Evolutionary conservation across 73 alveolate genomes (phyloP).

Genomic region (Paramecium sexaurelia): DNA sequence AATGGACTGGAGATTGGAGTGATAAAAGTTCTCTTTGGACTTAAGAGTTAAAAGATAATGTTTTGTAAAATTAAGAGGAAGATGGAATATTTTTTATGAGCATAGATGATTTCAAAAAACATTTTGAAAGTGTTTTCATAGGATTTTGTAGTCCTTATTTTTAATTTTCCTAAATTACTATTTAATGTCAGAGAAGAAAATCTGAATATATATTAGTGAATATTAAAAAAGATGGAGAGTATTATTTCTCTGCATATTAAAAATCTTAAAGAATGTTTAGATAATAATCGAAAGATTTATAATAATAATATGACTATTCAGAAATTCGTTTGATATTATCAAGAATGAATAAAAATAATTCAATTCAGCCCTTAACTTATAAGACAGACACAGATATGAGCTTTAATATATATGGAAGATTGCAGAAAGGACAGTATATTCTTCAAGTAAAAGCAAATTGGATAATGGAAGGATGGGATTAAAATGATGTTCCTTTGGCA

Average conservation of each 20-base stretch:
- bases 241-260: constrained; percentile 20
- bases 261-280: constrained; percentile 50
- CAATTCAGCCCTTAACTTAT: not conserved
- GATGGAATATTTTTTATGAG: constrained; percentile 55
- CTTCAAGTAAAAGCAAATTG: constrained; percentile 34
- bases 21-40: constrained; percentile 90
- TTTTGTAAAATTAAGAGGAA: not conserved
- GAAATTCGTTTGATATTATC: not conserved
- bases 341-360: not conserved
- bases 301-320: not conserved
- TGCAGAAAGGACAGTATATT: constrained; percentile 41
- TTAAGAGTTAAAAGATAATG: constrained; percentile 79
- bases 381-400: not conserved
- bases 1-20: constrained; percentile 98
- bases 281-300: not conserved
- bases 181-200: not conserved
- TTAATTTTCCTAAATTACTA: not conserved
- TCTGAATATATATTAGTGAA: not conserved
- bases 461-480: not conserved
- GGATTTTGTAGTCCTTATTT: constrained; percentile 29
- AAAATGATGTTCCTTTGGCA: not conserved
- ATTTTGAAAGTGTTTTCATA: constrained; percentile 47
- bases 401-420: not conserved
- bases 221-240: constrained; percentile 22
- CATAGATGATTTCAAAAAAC: constrained; percentile 45